These are phyloP conservation scores for Lactarius evosmus DNA, from an alignment of 768 basidiomycete genomes.

Conservation along the genomic window DNA sequence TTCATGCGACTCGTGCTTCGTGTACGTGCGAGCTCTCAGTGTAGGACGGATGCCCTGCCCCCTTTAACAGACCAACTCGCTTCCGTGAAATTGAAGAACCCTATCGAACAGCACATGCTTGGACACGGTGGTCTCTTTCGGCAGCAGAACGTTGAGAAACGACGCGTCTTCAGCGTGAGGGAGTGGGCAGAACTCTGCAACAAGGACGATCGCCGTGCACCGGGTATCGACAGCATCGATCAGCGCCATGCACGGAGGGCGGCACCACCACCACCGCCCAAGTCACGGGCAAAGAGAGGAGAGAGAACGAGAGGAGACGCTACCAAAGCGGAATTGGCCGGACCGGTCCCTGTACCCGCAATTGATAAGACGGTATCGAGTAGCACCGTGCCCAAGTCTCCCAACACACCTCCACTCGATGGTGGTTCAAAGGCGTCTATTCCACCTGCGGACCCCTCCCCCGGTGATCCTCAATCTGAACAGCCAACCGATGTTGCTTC, in stretches of 20 bases:
- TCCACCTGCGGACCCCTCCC: neutral
- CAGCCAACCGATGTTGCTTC: conserved; percentile 1
- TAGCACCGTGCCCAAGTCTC: conserved; percentile 1
- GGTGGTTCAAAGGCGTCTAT: neutral
- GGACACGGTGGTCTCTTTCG: conserved; percentile 85
- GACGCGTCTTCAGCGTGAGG: conserved; percentile 75
- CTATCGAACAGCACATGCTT: conserved; percentile 92
- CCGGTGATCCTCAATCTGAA: neutral
- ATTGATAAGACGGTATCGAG: neutral
- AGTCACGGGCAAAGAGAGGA: conserved; percentile 44
- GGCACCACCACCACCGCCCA: conserved; percentile 36
- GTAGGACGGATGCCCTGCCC: conserved; percentile 72
- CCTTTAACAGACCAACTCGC: conserved; percentile 66
- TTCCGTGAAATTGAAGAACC: conserved; percentile 74
- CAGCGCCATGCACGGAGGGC: conserved; percentile 42
- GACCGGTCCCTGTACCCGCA: conserved; percentile 14
- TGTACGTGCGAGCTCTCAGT: conserved; percentile 25
- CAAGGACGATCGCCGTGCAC: conserved; percentile 69
- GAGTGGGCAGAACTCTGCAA: conserved; percentile 82
- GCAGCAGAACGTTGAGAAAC: conserved; percentile 88
- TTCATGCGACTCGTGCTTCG: conserved; percentile 25
- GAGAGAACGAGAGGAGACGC: conserved; percentile 40
- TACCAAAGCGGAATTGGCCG: conserved; percentile 41
- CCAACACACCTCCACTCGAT: conserved; percentile 11
- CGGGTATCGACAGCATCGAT: conserved; percentile 67